Conservation (phyloP, 805 yeast genomes). For the Yarrowia yakushimensis region DNA sequence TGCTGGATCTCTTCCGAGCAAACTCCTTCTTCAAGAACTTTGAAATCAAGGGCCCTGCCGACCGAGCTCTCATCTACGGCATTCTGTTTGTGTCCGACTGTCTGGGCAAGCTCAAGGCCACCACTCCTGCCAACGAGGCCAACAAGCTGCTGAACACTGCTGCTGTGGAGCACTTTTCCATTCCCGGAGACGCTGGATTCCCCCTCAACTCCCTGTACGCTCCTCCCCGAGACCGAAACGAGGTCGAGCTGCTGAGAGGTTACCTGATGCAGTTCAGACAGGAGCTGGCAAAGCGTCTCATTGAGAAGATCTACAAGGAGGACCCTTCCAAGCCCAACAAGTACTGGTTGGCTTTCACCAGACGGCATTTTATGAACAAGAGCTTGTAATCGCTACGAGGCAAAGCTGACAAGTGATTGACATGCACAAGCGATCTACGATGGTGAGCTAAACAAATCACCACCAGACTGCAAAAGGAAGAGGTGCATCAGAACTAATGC, state of each 20-base stretch:
- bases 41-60: slow-evolving; percentile 94
- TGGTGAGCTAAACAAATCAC: neutral
- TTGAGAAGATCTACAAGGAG: slow-evolving; percentile 68
- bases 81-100: slow-evolving; percentile 86
- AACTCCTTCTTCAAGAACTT: slow-evolving; percentile 95
- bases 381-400: slow-evolving; percentile 44
- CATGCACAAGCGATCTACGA: neutral
- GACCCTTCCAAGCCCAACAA: slow-evolving; percentile 63
- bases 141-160: slow-evolving; percentile 64
- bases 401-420: neutral
- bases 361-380: slow-evolving; percentile 94
- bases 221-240: slow-evolving; percentile 70
- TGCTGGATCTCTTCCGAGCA: slow-evolving; percentile 87
- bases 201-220: slow-evolving; percentile 78
- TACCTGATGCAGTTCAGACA: slow-evolving; percentile 93
- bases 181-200: slow-evolving; percentile 95
- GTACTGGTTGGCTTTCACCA: slow-evolving; percentile 92
- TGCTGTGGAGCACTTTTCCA: slow-evolving; percentile 79
- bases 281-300: slow-evolving; percentile 78
- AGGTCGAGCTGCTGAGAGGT: slow-evolving; percentile 71
- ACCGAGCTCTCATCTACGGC: slow-evolving; percentile 89
- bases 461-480: neutral
- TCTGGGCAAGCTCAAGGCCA: slow-evolving; percentile 55
- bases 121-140: slow-evolving; percentile 45
- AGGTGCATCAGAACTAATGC: neutral